These are phyloP conservation scores for Iodosphaeria phyllophila DNA, from an alignment of 2,329 filamentous ascomycete species.

Conservation along the genomic window DNA sequence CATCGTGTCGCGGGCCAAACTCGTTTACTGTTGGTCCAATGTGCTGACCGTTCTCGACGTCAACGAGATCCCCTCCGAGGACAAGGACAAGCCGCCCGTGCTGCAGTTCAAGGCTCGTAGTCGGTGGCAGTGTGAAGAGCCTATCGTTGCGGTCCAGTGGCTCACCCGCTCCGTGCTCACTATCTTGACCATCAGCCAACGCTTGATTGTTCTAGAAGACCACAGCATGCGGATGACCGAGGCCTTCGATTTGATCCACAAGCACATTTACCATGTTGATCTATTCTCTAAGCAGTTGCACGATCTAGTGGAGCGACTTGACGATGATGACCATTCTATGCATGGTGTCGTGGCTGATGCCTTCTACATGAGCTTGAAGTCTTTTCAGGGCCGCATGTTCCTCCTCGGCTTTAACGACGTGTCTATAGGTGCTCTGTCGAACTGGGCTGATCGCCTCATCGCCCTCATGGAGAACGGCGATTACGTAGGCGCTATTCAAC, in stretches of 20 bases:
- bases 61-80: slow-evolving; percentile 47
- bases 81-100: slow-evolving; percentile 59
- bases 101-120: slow-evolving; percentile 69
- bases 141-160: slow-evolving; percentile 95
- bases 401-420: slow-evolving; percentile 87
- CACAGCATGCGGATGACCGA: slow-evolving; percentile 79
- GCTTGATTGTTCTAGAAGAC: slow-evolving; percentile 84
- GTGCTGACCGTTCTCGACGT: slow-evolving; percentile 87
- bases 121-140: slow-evolving; percentile 84
- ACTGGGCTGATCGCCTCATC: slow-evolving; percentile 88
- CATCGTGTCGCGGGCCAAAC: slow-evolving; percentile 60
- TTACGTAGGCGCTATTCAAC: slow-evolving; percentile 74
- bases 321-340: slow-evolving; percentile 75
- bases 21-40: slow-evolving; percentile 98
- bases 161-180: slow-evolving; percentile 81
- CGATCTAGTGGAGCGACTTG: slow-evolving; percentile 66
- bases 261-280: slow-evolving; percentile 82
- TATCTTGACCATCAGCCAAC: slow-evolving; percentile 84
- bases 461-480: slow-evolving; percentile 95
- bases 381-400: slow-evolving; percentile 88
- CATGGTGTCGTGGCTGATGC: slow-evolving; percentile 94
- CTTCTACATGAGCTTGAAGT: slow-evolving; percentile 93
- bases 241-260: slow-evolving; percentile 77
- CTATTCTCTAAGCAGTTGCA: slow-evolving; percentile 79
- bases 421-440: slow-evolving; percentile 78